These are phyloP conservation scores for Xylaria nigripes DNA, from an alignment of 495 filamentous ascomycete species.

Conservation along the genomic window DNA sequence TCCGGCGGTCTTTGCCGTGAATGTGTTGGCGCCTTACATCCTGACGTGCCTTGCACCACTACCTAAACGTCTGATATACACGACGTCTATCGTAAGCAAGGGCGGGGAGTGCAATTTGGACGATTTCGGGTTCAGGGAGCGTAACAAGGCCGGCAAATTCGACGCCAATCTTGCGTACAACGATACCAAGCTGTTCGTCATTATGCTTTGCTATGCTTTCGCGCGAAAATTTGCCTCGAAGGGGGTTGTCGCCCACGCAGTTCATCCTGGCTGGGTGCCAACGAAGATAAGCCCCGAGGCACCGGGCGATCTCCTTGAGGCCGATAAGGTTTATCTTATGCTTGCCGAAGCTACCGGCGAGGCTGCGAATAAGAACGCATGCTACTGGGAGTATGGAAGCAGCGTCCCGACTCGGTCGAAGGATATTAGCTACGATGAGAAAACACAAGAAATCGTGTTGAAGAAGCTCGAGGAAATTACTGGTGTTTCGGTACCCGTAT, in stretches of 20 bases:
- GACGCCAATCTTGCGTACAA: constrained; percentile 30
- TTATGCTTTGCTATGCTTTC: constrained; percentile 48
- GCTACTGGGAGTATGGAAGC: constrained; percentile 17
- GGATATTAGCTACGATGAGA: constrained; percentile 4
- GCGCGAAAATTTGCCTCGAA: constrained; percentile 37
- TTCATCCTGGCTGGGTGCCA: constrained; percentile 57
- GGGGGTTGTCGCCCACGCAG: constrained; percentile 40
- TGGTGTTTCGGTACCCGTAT: constrained; percentile 11
- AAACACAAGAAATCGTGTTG: constrained; percentile 10
- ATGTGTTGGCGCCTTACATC: constrained; percentile 51
- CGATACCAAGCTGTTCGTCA: constrained; percentile 47
- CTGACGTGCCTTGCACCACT: constrained; percentile 45
- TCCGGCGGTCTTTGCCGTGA: constrained; percentile 47
- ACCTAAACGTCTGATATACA: constrained; percentile 44
- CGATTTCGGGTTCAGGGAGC: constrained; percentile 26
- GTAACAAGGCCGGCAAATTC: constrained; percentile 12
- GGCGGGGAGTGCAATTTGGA: constrained; percentile 33
- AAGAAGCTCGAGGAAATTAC: constrained; percentile 16
- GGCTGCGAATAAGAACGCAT: constrained; percentile 17
- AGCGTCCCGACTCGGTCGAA: not conserved
- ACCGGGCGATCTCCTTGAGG: constrained; percentile 37
- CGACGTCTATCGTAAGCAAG: constrained; percentile 46
- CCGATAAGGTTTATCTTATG: constrained; percentile 38
- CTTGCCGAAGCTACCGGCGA: constrained; percentile 34
- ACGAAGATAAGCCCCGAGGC: constrained; percentile 53